Conservation (phyloP, 2,329 filamentous ascomycete genomes). For the Cladosporium sp. region DNA sequence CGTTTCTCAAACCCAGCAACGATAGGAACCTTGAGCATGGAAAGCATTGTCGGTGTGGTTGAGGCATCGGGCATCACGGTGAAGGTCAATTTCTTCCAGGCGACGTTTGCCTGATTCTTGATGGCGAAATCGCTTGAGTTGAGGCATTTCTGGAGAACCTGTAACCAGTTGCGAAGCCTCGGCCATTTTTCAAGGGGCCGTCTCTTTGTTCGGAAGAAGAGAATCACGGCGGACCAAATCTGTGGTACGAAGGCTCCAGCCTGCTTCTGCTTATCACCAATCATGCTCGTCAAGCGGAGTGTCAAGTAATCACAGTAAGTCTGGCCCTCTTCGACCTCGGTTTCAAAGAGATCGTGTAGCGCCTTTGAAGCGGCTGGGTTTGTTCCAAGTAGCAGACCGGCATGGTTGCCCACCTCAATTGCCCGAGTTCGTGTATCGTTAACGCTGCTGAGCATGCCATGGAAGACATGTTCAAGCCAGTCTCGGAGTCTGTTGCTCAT, state of each 20-base stretch:
- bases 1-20: slow-evolving; percentile 64
- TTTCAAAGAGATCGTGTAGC: slow-evolving; percentile 58
- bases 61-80: slow-evolving; percentile 61
- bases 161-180: slow-evolving; percentile 66
- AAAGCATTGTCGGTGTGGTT: slow-evolving; percentile 51
- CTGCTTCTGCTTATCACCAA: slow-evolving; percentile 54
- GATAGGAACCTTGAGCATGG: slow-evolving; percentile 65
- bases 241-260: slow-evolving; percentile 63
- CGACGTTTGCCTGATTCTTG: slow-evolving; percentile 71
- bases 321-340: slow-evolving; percentile 47
- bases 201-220: slow-evolving; percentile 64
- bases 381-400: slow-evolving; percentile 63
- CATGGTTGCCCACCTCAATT: slow-evolving; percentile 67
- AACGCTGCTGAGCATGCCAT: slow-evolving; percentile 72
- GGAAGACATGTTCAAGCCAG: slow-evolving; percentile 80
- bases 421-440: slow-evolving; percentile 72
- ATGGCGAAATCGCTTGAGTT: slow-evolving; percentile 69
- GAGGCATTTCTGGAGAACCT: slow-evolving; percentile 75
- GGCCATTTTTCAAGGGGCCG: slow-evolving; percentile 62
- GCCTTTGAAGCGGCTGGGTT: slow-evolving; percentile 64
- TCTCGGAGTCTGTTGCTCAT: slow-evolving; percentile 66
- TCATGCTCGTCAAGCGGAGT: slow-evolving; percentile 62
- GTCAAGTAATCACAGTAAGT: slow-evolving; percentile 67
- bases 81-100: slow-evolving; percentile 82
- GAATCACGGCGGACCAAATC: slow-evolving; percentile 79